Percentiles rank a stretch among this genome's conserved stretches.
These are phyloP conservation scores for Phycomyces blakesleeanus DNA, from an alignment of 192 early-diverging fungal species.

Conservation along the genomic window DNA sequence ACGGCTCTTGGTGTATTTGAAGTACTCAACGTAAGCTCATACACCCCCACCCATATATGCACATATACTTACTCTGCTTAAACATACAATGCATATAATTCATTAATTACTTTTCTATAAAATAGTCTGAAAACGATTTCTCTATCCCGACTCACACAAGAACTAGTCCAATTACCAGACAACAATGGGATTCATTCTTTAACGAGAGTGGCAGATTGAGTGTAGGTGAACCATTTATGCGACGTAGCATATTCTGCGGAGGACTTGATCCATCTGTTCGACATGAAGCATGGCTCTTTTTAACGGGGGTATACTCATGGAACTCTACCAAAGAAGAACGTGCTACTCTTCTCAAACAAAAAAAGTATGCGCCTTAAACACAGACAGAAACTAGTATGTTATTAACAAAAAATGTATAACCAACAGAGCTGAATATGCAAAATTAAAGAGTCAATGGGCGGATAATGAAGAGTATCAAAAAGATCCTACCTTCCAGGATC, in stretches of 20 bases:
- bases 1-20: slow-evolving; percentile 42
- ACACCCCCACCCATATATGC: slow-evolving; percentile 26
- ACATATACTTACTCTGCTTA: background rate
- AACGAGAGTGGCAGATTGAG: slow-evolving; percentile 48
- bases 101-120: background rate
- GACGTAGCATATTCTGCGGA: slow-evolving; percentile 63
- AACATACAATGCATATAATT: background rate
- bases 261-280: slow-evolving; percentile 80
- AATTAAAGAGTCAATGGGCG: slow-evolving; percentile 64
- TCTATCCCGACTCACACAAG: slow-evolving; percentile 46
- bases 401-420: background rate
- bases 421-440: slow-evolving; percentile 57
- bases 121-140: slow-evolving; percentile 42
- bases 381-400: background rate
- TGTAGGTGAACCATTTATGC: slow-evolving; percentile 47
- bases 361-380: slow-evolving; percentile 41
- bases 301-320: slow-evolving; percentile 85
- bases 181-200: slow-evolving; percentile 73
- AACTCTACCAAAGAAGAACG: slow-evolving; percentile 71
- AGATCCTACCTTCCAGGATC: slow-evolving; percentile 62
- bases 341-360: slow-evolving; percentile 42
- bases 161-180: slow-evolving; percentile 50
- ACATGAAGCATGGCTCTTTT: slow-evolving; percentile 85
- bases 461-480: slow-evolving; percentile 52
- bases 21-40: slow-evolving; percentile 33